Percentiles rank a stretch among this genome's conserved stretches.
These are phyloP conservation scores for Pyronema omphalodes DNA, from an alignment of 495 filamentous ascomycete species.

Conservation along the genomic window DNA sequence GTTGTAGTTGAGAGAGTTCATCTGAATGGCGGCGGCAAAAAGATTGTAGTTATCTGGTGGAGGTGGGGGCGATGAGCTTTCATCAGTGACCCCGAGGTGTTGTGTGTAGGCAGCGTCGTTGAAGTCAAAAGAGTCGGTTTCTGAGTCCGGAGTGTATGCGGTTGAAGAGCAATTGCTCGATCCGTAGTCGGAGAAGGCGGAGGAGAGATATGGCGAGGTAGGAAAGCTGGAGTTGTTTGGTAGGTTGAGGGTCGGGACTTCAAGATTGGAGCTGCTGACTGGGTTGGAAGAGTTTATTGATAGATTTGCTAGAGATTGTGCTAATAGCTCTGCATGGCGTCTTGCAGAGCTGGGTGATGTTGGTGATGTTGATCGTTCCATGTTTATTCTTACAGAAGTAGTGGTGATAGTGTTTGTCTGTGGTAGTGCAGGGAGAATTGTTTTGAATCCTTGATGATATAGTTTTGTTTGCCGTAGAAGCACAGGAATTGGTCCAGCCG, in stretches of 20 bases:
- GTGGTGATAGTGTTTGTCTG: background rate
- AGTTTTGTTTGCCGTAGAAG: background rate
- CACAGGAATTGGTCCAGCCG: slow-evolving; percentile 19
- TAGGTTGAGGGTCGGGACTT: background rate
- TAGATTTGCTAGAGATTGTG: background rate
- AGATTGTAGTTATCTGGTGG: slow-evolving; percentile 14
- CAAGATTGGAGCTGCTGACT: background rate
- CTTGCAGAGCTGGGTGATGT: background rate
- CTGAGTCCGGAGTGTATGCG: slow-evolving; percentile 18
- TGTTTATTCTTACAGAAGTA: background rate
- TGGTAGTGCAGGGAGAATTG: background rate
- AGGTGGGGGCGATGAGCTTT: background rate
- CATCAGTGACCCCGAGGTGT: background rate
- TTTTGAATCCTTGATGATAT: background rate
- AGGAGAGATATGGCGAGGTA: slow-evolving; percentile 18
- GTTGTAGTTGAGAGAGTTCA: slow-evolving; percentile 14
- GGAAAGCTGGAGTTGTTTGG: background rate
- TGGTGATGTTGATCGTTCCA: background rate
- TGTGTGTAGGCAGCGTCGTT: background rate
- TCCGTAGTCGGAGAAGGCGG: slow-evolving; percentile 23
- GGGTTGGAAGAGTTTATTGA: background rate
- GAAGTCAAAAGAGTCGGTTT: slow-evolving; percentile 22
- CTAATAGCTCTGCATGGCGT: background rate
- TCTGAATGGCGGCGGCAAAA: slow-evolving; percentile 20
- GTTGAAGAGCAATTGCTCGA: slow-evolving; percentile 19